Conservation (phyloP, 2,329 filamentous ascomycete species). For the Alternaria sp. region DNA sequence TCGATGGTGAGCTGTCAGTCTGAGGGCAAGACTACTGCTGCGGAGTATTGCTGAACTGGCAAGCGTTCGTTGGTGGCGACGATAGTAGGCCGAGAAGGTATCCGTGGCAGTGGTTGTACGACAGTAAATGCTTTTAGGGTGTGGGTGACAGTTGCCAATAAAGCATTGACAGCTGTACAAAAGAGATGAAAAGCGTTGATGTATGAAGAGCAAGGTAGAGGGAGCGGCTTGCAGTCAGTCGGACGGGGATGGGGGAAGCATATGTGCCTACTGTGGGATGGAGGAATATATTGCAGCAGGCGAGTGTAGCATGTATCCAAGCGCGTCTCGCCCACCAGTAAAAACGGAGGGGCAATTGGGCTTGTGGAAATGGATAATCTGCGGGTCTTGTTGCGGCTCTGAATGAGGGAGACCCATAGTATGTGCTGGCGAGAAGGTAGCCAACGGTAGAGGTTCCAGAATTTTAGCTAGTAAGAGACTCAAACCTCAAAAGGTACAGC, state of each 20-base stretch:
- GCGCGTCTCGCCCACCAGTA: constrained; percentile 56
- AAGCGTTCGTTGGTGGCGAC: constrained; percentile 43
- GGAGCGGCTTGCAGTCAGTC: constrained; percentile 46
- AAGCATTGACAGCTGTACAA: constrained; percentile 47
- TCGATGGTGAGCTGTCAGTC: constrained; percentile 33
- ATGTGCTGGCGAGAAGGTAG: constrained; percentile 81
- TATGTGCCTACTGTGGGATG: constrained; percentile 49
- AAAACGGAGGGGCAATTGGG: constrained; percentile 57
- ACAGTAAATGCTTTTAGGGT: constrained; percentile 35
- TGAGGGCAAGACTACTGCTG: constrained; percentile 28
- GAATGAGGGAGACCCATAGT: constrained; percentile 57
- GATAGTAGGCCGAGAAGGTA: constrained; percentile 35
- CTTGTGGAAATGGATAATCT: constrained; percentile 47
- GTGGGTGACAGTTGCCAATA: constrained; percentile 44
- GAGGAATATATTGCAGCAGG: constrained; percentile 50
- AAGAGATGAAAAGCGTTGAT: constrained; percentile 36
- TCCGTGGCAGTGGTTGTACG: constrained; percentile 48
- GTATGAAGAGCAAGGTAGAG: constrained; percentile 46
- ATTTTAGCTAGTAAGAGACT: constrained; percentile 45
- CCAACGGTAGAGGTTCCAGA: constrained; percentile 45
- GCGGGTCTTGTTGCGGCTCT: constrained; percentile 53
- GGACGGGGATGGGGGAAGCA: constrained; percentile 42
- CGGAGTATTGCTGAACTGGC: constrained; percentile 41
- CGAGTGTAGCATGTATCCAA: constrained; percentile 50
- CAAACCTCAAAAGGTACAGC: constrained; percentile 47